Conservation (phyloP, 116 monocot species). For the Thalassia testudinum region DNA sequence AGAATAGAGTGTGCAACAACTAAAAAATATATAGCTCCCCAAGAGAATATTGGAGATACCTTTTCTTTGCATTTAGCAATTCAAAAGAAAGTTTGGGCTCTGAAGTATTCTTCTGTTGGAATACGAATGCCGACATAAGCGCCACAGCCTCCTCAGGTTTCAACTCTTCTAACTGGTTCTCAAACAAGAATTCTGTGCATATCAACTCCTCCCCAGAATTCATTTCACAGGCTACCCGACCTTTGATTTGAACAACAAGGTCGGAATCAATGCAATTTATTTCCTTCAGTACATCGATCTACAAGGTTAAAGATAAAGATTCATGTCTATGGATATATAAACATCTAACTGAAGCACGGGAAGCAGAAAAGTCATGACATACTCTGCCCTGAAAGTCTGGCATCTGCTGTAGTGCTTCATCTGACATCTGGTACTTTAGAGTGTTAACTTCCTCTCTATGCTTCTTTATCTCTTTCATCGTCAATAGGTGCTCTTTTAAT, state of each 20-base stretch:
- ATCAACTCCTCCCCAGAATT: constrained; percentile 98
- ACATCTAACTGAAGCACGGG: too few relatives aligned
- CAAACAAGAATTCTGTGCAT: constrained; percentile 95
- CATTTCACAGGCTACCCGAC: constrained; percentile 96
- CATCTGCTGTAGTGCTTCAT: too few relatives aligned
- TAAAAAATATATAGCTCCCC: too few relatives aligned
- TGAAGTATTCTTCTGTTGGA: constrained; percentile 83
- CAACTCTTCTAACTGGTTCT: constrained; percentile 88
- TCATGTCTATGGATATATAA: too few relatives aligned
- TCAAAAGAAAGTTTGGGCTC: constrained; percentile 71
- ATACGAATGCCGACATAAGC: constrained; percentile 91
- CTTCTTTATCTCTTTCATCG: constrained; percentile 49
- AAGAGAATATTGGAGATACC: too few relatives aligned
- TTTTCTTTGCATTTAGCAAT: constrained; percentile 45
- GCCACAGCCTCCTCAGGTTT: constrained; percentile 98
- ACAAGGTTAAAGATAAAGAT: too few relatives aligned
- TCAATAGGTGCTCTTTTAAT: constrained; percentile 55
- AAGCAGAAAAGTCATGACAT: too few relatives aligned
- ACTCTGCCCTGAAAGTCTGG: constrained; percentile 95
- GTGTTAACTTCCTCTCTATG: constrained; percentile 72
- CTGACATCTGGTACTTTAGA: too few relatives aligned
- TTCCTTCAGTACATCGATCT: constrained; percentile 93
- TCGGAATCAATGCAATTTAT: constrained; percentile 74
- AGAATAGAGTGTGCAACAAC: too few relatives aligned
- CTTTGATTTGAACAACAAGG: constrained; percentile 90